These are phyloP conservation scores for Magnolia kwangsiensis DNA, from an alignment of 164 flowering plant species.

Conservation along the genomic window DNA sequence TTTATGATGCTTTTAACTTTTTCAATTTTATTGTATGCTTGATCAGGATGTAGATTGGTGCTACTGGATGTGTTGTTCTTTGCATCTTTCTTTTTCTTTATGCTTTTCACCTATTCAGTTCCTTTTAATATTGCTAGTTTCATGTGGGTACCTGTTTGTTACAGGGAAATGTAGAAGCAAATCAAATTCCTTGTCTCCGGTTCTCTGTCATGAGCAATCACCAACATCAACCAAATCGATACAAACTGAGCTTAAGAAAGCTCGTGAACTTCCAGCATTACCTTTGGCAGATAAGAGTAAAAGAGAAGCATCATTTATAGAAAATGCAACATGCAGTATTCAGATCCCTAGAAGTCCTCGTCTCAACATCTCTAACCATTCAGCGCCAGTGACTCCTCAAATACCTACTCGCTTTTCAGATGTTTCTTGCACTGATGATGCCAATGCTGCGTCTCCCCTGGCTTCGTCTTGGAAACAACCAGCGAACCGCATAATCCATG, in stretches of 20 bases:
- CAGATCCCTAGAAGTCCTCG: slow-evolving; percentile 30
- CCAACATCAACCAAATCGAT: slow-evolving; percentile 15
- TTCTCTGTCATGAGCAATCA: slow-evolving; percentile 14
- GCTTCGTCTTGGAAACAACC: slow-evolving; percentile 29
- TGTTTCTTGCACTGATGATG: slow-evolving; percentile 16
- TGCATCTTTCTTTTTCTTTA: background rate
- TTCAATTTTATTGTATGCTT: background rate
- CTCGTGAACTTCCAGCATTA: slow-evolving; percentile 21
- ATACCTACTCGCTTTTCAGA: slow-evolving; percentile 10
- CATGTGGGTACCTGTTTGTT: slow-evolving; percentile 6
- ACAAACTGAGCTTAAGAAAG: slow-evolving; percentile 25
- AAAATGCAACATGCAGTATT: slow-evolving; percentile 30
- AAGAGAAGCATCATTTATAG: slow-evolving; percentile 21
- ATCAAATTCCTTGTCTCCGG: slow-evolving; percentile 7
- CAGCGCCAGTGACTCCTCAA: slow-evolving; percentile 11
- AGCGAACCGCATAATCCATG: slow-evolving; percentile 17
- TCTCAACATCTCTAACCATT: background rate
- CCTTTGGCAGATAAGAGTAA: slow-evolving; percentile 19
- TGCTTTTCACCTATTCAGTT: background rate
- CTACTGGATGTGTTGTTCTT: background rate
- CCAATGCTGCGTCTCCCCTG: slow-evolving; percentile 20
- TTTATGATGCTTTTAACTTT: background rate
- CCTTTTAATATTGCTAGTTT: background rate
- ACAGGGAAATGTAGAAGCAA: slow-evolving; percentile 31
- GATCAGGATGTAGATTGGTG: background rate